phyloP scores from a whole-genome alignment of 305 asterid genomes.

The Nicotiana rustica region DNA sequence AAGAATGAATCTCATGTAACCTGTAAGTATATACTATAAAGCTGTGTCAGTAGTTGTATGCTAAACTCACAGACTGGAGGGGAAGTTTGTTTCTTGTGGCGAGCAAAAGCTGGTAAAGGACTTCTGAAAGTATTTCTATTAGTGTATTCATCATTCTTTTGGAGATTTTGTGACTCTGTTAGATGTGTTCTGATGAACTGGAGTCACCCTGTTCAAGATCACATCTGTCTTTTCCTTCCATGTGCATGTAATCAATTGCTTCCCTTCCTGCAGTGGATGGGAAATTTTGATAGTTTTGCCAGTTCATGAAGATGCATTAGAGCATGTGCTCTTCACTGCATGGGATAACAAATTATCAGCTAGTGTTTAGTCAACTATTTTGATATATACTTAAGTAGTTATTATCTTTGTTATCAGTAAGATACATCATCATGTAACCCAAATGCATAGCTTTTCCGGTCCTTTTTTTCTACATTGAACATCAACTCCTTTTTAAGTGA shows the following conservation, averaged over 20 bases:
- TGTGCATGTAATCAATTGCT: background rate
- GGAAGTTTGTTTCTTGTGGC: slow-evolving; percentile 17
- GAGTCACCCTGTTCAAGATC: slow-evolving; percentile 24
- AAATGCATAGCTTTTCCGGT: slow-evolving; percentile 9
- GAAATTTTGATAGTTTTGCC: background rate
- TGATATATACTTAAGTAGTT: slow-evolving; percentile 15
- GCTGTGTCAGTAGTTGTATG: background rate
- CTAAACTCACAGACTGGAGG: background rate
- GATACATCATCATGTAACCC: slow-evolving; percentile 2
- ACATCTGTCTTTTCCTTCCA: slow-evolving; percentile 5
- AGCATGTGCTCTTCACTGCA: slow-evolving; percentile 26
- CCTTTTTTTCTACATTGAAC: slow-evolving; percentile 11
- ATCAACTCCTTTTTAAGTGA: slow-evolving; percentile 24
- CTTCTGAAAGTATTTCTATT: background rate
- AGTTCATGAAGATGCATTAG: background rate
- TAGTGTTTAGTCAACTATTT: slow-evolving; percentile 8
- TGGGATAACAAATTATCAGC: slow-evolving; percentile 27
- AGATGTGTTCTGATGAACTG: slow-evolving; percentile 12
- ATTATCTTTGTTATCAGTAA: background rate
- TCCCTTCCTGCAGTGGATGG: background rate
- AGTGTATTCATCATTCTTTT: background rate
- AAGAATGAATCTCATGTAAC: background rate
- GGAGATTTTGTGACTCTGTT: background rate
- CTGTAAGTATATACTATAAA: slow-evolving; percentile 9
- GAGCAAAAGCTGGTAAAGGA: background rate